These are phyloP conservation scores for Tetragonia tetragonoides DNA, from an alignment of 148 eudicot species.

Conservation along the genomic window DNA sequence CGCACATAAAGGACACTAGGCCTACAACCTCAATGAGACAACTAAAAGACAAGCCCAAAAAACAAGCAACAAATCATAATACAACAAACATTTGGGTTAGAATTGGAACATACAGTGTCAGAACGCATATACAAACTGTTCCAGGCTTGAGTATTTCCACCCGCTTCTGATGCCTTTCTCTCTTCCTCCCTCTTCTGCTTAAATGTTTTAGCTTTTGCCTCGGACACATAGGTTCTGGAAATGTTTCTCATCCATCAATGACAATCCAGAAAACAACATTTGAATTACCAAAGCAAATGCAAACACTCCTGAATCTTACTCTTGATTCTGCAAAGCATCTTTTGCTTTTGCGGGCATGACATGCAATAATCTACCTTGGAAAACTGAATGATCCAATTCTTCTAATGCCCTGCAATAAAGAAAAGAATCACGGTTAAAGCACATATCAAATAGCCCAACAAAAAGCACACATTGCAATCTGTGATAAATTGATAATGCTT, in stretches of 20 bases:
- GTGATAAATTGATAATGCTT: not conserved
- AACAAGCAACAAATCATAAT: not conserved
- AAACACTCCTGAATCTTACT: constrained; percentile 46
- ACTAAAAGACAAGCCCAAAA: not conserved
- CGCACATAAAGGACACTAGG: not conserved
- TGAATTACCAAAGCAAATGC: not conserved
- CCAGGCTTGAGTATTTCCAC: constrained; percentile 86
- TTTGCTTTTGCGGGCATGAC: constrained; percentile 74
- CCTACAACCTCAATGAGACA: not conserved
- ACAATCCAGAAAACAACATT: not conserved
- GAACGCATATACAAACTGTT: constrained; percentile 90
- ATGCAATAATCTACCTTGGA: constrained; percentile 92
- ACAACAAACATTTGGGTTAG: not conserved
- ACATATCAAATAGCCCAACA: not conserved
- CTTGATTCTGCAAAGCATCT: constrained; percentile 42
- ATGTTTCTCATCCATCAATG: constrained; percentile 5
- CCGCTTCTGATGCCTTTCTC: constrained; percentile 77
- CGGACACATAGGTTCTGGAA: constrained; percentile 36
- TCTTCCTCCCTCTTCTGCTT: constrained; percentile 71
- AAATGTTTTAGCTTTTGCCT: constrained; percentile 50
- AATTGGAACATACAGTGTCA: constrained; percentile 64
- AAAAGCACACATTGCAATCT: not conserved
- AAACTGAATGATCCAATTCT: constrained; percentile 68
- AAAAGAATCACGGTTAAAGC: not conserved
- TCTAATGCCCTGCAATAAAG: constrained; percentile 60